These are phyloP conservation scores for Pythium phragmiticola DNA, from an alignment of 352 stramenopile genomes.

Conservation along the genomic window DNA sequence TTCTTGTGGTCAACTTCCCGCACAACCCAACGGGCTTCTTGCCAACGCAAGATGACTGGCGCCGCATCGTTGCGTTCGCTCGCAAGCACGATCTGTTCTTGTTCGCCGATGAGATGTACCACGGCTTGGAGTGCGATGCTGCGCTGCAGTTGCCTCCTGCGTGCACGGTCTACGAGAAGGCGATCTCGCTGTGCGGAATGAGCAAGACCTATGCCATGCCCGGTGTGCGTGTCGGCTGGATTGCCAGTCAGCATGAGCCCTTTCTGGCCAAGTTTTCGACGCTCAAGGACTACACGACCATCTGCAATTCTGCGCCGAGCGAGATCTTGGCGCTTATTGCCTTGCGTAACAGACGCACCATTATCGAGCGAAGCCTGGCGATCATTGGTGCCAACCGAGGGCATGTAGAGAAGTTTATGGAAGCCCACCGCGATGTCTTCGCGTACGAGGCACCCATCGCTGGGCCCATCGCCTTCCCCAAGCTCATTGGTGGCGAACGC, in stretches of 20 bases:
- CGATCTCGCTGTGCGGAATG: conserved; percentile 49
- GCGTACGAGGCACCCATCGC: conserved; percentile 33
- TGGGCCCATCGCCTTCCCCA: conserved; percentile 40
- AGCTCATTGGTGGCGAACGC: conserved; percentile 13
- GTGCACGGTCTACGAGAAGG: conserved; percentile 45
- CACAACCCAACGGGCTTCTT: conserved; percentile 70
- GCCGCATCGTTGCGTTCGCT: conserved; percentile 41
- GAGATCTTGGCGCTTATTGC: conserved; percentile 65
- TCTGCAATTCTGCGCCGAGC: conserved; percentile 53
- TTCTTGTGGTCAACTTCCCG: conserved; percentile 74
- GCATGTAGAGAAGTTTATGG: conserved; percentile 37
- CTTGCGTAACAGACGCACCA: conserved; percentile 32
- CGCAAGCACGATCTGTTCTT: conserved; percentile 38
- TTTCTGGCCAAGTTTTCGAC: conserved; percentile 35
- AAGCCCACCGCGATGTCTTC: conserved; percentile 34
- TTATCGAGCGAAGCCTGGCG: conserved; percentile 33
- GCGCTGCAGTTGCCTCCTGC: conserved; percentile 31
- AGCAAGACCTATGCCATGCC: conserved; percentile 60
- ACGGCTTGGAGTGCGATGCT: conserved; percentile 33
- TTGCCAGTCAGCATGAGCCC: conserved; percentile 36
- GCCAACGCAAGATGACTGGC: conserved; percentile 36
- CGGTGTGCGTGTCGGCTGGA: conserved; percentile 59
- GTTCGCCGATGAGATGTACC: conserved; percentile 78
- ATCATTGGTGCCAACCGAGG: conserved; percentile 29
- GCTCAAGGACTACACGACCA: conserved; percentile 78